Percentiles rank a stretch among this genome's conserved stretches.
Evolutionary conservation across 2,329 filamentous ascomycete genomes (phyloP).

Genomic region (Massarina eburnea): DNA sequence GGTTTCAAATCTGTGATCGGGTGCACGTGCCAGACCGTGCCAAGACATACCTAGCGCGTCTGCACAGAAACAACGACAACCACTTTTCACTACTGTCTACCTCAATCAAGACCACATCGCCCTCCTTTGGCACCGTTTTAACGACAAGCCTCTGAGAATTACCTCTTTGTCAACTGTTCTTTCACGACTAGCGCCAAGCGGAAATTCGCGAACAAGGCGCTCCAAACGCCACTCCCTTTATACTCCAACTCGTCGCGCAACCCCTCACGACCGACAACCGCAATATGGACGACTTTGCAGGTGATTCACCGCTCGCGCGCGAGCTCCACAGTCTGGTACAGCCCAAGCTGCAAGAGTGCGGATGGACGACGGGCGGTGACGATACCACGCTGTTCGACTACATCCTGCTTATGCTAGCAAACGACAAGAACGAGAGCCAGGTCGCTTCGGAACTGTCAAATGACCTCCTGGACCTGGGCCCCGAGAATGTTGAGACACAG

Average conservation of each 20-base stretch:
- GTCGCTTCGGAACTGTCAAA: slow-evolving; percentile 85
- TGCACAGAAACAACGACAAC: slow-evolving; percentile 3
- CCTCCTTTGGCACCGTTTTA: slow-evolving; percentile 2
- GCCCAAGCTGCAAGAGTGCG: slow-evolving; percentile 88
- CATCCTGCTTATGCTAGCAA: slow-evolving; percentile 94
- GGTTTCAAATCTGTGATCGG: too few species aligned
- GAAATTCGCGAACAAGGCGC: slow-evolving; percentile 21
- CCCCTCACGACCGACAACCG: slow-evolving; percentile 6
- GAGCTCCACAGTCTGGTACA: slow-evolving; percentile 81
- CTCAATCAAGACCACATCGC: background rate
- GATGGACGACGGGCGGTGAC: slow-evolving; percentile 81
- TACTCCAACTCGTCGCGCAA: slow-evolving; percentile 18
- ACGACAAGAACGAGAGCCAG: slow-evolving; percentile 88
- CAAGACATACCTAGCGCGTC: background rate
- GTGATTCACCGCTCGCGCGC: slow-evolving; percentile 80
- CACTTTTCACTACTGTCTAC: slow-evolving; percentile 1
- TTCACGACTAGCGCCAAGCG: slow-evolving; percentile 16
- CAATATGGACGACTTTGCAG: slow-evolving; percentile 73
- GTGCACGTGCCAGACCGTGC: slow-evolving; percentile 1
- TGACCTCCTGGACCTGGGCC: slow-evolving; percentile 78
- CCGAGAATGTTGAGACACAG: slow-evolving; percentile 78
- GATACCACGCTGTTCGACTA: slow-evolving; percentile 90
- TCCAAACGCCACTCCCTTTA: slow-evolving; percentile 23
- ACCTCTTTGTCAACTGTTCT: slow-evolving; percentile 12
- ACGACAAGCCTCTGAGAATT: slow-evolving; percentile 8